Evolutionary conservation across 2,329 filamentous ascomycete species (phyloP).

Genomic region (Cordyceps farinosa): DNA sequence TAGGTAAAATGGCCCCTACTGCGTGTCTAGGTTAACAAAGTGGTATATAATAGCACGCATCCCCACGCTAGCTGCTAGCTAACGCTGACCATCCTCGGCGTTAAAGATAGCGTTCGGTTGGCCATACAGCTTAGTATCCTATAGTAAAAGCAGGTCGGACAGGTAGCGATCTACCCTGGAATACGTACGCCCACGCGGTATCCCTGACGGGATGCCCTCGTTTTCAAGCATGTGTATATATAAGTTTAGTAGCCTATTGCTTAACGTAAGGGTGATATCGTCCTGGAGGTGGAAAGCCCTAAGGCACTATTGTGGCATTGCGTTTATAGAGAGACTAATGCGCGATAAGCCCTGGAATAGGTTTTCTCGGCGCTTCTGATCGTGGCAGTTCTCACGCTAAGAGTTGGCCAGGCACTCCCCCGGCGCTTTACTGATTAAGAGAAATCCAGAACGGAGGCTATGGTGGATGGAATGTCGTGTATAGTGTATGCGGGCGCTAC

Average conservation of each 20-base stretch:
- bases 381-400: constrained; percentile 18
- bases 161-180: constrained; percentile 27
- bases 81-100: constrained; percentile 26
- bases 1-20: no score
- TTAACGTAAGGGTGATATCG: constrained; percentile 25
- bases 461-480: neutral
- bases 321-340: constrained; percentile 26
- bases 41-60: constrained; percentile 28
- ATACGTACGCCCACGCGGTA: constrained; percentile 32
- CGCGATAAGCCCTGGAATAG: constrained; percentile 27
- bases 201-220: constrained; percentile 30
- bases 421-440: neutral
- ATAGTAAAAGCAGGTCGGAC: constrained; percentile 30
- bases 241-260: constrained; percentile 34
- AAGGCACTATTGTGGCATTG: constrained; percentile 20
- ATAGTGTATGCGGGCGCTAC: neutral
- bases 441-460: neutral
- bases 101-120: constrained; percentile 33
- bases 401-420: neutral
- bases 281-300: constrained; percentile 24
- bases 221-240: constrained; percentile 33
- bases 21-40: no score
- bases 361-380: constrained; percentile 19
- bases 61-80: constrained; percentile 28
- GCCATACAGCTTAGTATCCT: constrained; percentile 32